phyloP scores from a whole-genome alignment of 305 asterid genomes.

The Lippia alba region DNA sequence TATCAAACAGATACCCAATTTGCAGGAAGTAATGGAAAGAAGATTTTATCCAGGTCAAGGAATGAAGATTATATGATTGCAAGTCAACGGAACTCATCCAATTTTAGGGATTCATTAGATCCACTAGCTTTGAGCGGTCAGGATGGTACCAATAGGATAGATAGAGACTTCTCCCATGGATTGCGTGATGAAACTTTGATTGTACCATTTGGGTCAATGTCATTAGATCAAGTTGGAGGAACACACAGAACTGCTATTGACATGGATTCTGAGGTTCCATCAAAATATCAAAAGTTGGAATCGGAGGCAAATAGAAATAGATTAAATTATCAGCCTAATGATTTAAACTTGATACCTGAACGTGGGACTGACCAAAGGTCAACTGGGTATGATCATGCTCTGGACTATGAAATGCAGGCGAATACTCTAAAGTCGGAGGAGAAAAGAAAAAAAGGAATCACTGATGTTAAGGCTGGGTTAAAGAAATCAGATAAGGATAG shows the following conservation, averaged over 20 bases:
- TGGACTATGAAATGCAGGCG: constrained; percentile 87
- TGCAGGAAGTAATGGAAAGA: constrained; percentile 64
- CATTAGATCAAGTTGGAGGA: constrained; percentile 57
- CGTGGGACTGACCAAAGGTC: constrained; percentile 67
- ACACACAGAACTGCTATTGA: constrained; percentile 63
- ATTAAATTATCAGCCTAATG: constrained; percentile 76
- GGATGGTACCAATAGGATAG: constrained; percentile 41
- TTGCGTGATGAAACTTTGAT: constrained; percentile 76
- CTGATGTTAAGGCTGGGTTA: constrained; percentile 50
- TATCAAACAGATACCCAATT: constrained; percentile 54
- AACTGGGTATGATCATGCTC: constrained; percentile 63
- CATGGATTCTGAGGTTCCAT: constrained; percentile 77
- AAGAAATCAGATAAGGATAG: constrained; percentile 63
- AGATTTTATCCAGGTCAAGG: constrained; percentile 49
- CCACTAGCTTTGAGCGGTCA: constrained; percentile 56
- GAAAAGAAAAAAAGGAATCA: constrained; percentile 50
- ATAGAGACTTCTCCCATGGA: constrained; percentile 55
- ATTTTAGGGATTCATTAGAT: constrained; percentile 56
- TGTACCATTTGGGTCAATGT: constrained; percentile 79
- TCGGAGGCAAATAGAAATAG: constrained; percentile 48
- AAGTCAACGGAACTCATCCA: constrained; percentile 47
- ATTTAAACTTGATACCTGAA: constrained; percentile 84
- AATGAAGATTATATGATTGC: constrained; percentile 68
- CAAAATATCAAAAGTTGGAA: constrained; percentile 55
- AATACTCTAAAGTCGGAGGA: constrained; percentile 50